phyloP scores from a whole-genome alignment of 768 basidiomycete genomes.

The Pulveroboletus frians region DNA sequence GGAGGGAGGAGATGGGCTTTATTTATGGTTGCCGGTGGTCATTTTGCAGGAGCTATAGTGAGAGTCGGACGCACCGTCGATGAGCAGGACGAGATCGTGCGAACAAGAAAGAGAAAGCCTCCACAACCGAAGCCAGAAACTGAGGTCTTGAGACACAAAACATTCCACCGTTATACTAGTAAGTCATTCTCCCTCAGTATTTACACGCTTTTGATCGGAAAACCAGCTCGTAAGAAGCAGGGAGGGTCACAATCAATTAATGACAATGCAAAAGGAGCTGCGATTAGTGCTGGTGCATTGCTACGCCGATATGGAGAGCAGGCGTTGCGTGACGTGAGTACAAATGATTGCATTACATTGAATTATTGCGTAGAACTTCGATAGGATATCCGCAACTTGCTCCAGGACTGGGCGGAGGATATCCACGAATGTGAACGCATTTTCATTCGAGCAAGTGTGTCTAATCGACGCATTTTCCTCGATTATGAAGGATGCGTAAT shows the following conservation, averaged over 20 bases:
- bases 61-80: conserved; percentile 55
- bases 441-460: conserved; percentile 84
- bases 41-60: conserved; percentile 92
- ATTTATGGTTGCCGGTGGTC: conserved; percentile 97
- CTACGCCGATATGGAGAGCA: conserved; percentile 94
- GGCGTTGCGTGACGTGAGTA: conserved; percentile 76
- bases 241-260: conserved; percentile 91
- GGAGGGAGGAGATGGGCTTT: conserved; percentile 81
- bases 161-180: conserved; percentile 99
- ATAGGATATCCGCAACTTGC: conserved; percentile 82
- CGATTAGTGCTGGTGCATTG: conserved; percentile 90
- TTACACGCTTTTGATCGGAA: conserved; percentile 6
- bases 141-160: conserved; percentile 85
- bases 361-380: background rate
- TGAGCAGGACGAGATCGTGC: conserved; percentile 36
- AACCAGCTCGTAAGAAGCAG: conserved; percentile 90
- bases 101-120: conserved; percentile 47
- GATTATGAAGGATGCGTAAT: conserved; percentile 82
- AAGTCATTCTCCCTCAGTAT: conserved; percentile 28
- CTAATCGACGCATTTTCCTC: conserved; percentile 84
- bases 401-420: conserved; percentile 85
- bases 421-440: conserved; percentile 82
- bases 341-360: background rate
- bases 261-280: conserved; percentile 88
- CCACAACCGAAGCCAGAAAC: conserved; percentile 70